Evolutionary conservation across 805 yeast genomes (phyloP), one percentile per base, ranked within the genome.

Genomic region (Wickerhamiella hasegawae): DNA sequence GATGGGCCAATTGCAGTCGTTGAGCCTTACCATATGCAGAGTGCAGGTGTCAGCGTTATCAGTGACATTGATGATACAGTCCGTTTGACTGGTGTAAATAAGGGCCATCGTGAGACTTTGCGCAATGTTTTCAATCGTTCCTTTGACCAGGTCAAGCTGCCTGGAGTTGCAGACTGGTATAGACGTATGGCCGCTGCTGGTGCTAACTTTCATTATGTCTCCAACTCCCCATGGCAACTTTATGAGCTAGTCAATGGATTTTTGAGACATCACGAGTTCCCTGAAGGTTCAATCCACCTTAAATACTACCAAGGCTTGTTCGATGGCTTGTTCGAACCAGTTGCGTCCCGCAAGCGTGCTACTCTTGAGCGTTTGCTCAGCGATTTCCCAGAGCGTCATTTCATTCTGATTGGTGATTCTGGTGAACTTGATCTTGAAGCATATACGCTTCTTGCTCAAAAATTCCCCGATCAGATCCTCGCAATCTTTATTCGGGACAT

Each of bases 361-460:
- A 67, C 82, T 1, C 62, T 92, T 35, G 59, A 64, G 28, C 67
- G 69, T 38, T 67, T 90, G 5, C 43, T 83, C 18, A 53, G 58
- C 2, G 94, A 85, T 49, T 87, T 82, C 51, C 83, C 92, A 0
- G 41, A 69, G 1, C 73, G 85, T 43, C 74, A 69, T 47, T 87
- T 90, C 52, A 66, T 90, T 18, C 60, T 94, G 34, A 68, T 90
- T 12, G 99, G 99, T 22, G 99, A 90, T 53, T 77, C 95, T 2
- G 97, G 97, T 1, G 98, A 90, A 51, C 77, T 76, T 44, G 99
- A 90, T 58, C 60, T 87, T 29, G 98, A 92, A 49, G 93, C 96
- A 0, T 90, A 90, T 52, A 65, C 72, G 4, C 76, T 76, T 19
- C 58, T 84, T 23, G 80, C 92, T 0, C 57, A 61, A 27, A 44